A percentile compares a stretch with the other conserved stretches of the same genome.
phyloP scores from a whole-genome alignment of 257 asterid species.

The Nicotiana paniculata region DNA sequence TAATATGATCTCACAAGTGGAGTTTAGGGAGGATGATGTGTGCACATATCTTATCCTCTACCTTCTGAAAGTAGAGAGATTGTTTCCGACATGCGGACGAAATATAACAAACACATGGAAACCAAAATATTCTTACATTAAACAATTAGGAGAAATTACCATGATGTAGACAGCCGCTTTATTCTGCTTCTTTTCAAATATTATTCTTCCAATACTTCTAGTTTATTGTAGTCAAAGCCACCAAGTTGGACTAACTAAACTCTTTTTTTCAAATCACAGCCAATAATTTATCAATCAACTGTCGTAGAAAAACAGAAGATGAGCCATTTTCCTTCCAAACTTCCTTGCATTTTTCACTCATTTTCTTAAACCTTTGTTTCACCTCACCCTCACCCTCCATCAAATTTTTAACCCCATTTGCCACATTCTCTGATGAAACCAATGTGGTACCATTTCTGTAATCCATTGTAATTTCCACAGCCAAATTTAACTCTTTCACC shows the following conservation, averaged over 20 bases:
- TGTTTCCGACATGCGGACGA: no score
- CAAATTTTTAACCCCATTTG: conserved; percentile 7
- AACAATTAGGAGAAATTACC: neutral
- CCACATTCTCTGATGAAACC: conserved; percentile 8
- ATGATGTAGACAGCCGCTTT: neutral
- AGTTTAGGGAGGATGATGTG: no score
- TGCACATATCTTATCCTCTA: no score
- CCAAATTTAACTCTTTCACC: conserved; percentile 19
- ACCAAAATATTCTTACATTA: neutral
- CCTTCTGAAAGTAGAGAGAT: no score
- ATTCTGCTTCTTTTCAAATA: no score
- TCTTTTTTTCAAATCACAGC: neutral
- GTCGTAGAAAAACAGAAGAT: neutral
- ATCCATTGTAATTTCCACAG: conserved; percentile 15
- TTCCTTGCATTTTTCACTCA: conserved; percentile 9
- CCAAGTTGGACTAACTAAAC: neutral
- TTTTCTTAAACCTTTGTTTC: conserved; percentile 12
- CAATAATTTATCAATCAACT: conserved; percentile 1
- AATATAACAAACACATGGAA: neutral
- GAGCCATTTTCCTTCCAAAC: conserved; percentile 21
- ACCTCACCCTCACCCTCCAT: conserved; percentile 10
- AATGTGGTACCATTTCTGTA: neutral
- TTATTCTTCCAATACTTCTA: no score
- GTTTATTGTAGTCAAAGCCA: neutral
- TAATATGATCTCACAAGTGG: no score